Conservation (phyloP, 73 alveolate species). For the Tetrahymena elliotti region DNA sequence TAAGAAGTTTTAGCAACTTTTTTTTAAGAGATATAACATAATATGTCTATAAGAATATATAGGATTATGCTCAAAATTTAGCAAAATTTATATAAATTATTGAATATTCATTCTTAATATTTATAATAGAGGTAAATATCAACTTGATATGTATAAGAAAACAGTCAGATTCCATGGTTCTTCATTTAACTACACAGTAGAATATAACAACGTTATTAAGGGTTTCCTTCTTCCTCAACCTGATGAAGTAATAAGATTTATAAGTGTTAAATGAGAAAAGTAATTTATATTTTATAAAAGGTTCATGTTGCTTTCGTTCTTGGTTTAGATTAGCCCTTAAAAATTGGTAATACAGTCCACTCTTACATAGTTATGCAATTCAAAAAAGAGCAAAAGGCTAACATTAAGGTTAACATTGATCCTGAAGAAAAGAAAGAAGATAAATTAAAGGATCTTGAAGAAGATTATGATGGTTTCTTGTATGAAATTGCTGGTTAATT, state of each 20-base stretch:
- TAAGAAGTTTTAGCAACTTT: neutral
- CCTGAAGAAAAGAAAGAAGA: constrained; percentile 53
- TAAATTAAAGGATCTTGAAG: constrained; percentile 48
- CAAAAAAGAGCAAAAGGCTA: constrained; percentile 43
- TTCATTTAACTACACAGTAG: constrained; percentile 69
- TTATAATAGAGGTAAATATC: constrained; percentile 63
- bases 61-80: neutral
- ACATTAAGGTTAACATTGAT: constrained; percentile 29
- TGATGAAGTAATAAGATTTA: constrained; percentile 45
- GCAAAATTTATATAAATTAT: neutral
- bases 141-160: constrained; percentile 62
- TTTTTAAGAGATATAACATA: no score
- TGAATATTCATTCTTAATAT: neutral
- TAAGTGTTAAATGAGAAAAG: neutral
- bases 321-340: constrained; percentile 52
- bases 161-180: constrained; percentile 80
- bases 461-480: constrained; percentile 66
- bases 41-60: neutral
- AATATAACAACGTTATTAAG: constrained; percentile 64
- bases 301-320: constrained; percentile 70
- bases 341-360: constrained; percentile 84
- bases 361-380: constrained; percentile 71
- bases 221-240: constrained; percentile 83
- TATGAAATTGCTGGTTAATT: constrained; percentile 68
- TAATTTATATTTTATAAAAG: neutral